Evolutionary conservation across 768 basidiomycete species (phyloP).

Genomic region (Dendrothele bispora): DNA sequence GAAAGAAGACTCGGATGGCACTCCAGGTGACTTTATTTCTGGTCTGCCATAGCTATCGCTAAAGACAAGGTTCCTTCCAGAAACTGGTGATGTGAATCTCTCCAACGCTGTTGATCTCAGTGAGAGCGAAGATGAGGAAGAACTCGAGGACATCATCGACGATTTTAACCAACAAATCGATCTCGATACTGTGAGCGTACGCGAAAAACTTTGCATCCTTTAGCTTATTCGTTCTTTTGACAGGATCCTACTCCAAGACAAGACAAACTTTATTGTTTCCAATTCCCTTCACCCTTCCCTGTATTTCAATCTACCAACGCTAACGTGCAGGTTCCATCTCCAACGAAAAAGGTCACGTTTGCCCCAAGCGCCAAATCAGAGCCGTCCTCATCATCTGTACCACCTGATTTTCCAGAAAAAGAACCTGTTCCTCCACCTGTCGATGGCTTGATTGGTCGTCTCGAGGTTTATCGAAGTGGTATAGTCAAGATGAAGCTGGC

Average conservation of each 20-base stretch:
- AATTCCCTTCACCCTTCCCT: conserved; percentile 87
- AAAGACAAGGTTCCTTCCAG: neutral
- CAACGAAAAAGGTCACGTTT: conserved; percentile 61
- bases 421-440: conserved; percentile 37
- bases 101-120: conserved; percentile 68
- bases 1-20: conserved; percentile 40
- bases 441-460: conserved; percentile 80
- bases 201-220: conserved; percentile 1
- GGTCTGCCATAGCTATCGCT: neutral
- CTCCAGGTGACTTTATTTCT: conserved; percentile 4
- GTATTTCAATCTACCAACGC: conserved; percentile 49
- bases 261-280: conserved; percentile 83
- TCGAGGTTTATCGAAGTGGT: conserved; percentile 86
- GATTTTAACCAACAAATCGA: conserved; percentile 55
- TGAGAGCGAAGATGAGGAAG: conserved; percentile 78
- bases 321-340: conserved; percentile 30
- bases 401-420: conserved; percentile 20
- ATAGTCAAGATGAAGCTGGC: conserved; percentile 82
- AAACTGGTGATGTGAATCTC: conserved; percentile 38
- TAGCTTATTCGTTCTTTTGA: neutral
- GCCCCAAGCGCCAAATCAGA: conserved; percentile 59
- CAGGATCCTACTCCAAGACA: conserved; percentile 54
- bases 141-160: conserved; percentile 73
- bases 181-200: conserved; percentile 35
- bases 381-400: conserved; percentile 22